phyloP scores from a whole-genome alignment of 2,329 filamentous ascomycete species.

The Claviceps digitariae region DNA sequence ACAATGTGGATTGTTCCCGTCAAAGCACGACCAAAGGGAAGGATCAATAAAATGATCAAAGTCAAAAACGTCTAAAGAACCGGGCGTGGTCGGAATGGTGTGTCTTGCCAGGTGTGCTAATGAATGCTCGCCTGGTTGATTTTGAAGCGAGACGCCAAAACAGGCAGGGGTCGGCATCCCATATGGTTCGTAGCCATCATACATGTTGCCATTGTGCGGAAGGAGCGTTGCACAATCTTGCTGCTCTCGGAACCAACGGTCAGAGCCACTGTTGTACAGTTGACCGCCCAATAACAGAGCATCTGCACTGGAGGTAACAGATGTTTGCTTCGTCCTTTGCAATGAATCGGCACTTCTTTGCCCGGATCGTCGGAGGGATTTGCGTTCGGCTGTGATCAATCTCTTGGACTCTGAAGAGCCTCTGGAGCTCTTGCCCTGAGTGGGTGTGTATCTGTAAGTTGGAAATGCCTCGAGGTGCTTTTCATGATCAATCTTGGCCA shows the following conservation, averaged over 20 bases:
- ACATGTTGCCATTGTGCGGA: neutral
- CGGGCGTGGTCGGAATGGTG: neutral
- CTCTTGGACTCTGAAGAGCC: slow-evolving; percentile 2
- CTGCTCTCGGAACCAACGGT: neutral
- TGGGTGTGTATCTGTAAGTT: slow-evolving; percentile 85
- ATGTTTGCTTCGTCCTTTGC: neutral
- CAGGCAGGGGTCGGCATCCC: neutral
- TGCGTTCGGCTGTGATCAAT: slow-evolving; percentile 12
- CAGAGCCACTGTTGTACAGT: neutral
- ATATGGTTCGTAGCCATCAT: neutral
- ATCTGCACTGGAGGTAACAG: neutral
- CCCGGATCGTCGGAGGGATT: slow-evolving; percentile 29
- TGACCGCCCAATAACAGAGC: neutral
- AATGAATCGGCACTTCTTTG: neutral
- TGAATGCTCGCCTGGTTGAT: neutral
- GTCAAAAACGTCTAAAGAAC: neutral
- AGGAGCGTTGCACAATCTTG: neutral
- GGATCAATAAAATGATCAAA: slow-evolving; percentile 6
- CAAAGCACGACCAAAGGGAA: slow-evolving; percentile 1
- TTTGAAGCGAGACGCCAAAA: neutral
- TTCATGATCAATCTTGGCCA: slow-evolving; percentile 66
- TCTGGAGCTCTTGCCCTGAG: slow-evolving; percentile 41
- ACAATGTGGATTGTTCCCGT: neutral
- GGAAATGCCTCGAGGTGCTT: slow-evolving; percentile 82
- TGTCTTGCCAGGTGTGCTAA: neutral